These are phyloP conservation scores for Hibiscus trionum DNA, from an alignment of 345 rosid species.

Conservation along the genomic window DNA sequence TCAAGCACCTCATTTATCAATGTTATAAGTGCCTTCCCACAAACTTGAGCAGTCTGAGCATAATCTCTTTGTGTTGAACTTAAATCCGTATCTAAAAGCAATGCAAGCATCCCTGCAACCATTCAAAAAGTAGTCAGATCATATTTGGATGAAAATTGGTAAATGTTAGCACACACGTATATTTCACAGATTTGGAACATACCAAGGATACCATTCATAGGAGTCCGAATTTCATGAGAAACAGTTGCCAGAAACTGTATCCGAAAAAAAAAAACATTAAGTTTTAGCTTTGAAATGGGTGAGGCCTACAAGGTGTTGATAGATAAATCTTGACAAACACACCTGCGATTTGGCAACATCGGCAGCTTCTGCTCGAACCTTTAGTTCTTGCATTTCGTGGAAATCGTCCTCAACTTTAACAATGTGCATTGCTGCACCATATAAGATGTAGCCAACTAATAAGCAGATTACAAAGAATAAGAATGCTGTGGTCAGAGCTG, in stretches of 20 bases:
- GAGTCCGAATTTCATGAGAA: neutral
- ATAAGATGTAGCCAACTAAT: neutral
- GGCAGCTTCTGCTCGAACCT: neutral
- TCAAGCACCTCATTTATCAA: neutral
- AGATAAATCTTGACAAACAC: neutral
- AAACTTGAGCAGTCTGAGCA: neutral
- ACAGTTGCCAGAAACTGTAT: neutral
- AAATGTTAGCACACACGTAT: neutral
- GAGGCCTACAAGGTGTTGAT: neutral
- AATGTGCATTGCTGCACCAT: neutral
- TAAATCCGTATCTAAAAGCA: neutral
- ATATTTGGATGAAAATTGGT: neutral
- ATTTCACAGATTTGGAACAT: neutral
- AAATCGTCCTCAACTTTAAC: neutral
- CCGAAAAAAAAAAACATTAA: neutral
- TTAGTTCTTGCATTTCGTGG: neutral
- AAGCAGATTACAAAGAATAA: neutral
- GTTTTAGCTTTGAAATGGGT: conserved; percentile 1
- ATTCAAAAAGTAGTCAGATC: neutral
- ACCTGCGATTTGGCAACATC: neutral
- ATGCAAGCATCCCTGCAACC: neutral
- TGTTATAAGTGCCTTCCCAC: neutral
- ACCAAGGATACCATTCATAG: neutral
- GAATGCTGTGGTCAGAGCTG: neutral
- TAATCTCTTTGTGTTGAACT: neutral